Conservation (phyloP, 1,139 yeast genomes). For the Nakaseomyces sp. region DNA sequence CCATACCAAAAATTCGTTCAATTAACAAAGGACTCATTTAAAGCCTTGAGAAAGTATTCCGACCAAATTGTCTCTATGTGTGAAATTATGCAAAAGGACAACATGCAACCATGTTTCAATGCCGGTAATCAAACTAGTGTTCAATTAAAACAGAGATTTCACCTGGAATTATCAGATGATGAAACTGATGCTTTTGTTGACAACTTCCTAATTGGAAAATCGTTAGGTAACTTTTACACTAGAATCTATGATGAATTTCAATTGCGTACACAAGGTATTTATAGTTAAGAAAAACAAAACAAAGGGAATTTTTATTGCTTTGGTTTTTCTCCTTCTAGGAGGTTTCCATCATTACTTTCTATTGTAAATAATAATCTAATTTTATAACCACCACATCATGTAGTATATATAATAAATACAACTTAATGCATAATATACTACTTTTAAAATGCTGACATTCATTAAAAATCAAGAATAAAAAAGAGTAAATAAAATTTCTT, state of each 20-base stretch:
- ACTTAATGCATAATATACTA: conserved; percentile 1
- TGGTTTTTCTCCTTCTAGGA: too few species aligned
- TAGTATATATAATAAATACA: not conserved
- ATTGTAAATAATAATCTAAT: too few species aligned
- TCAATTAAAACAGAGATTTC: conserved; percentile 71
- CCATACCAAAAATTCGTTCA: conserved; percentile 50
- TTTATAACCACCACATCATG: not conserved
- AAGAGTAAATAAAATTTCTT: not conserved
- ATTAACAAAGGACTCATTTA: conserved; percentile 64
- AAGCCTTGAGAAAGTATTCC: conserved; percentile 57
- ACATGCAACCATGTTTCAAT: conserved; percentile 81
- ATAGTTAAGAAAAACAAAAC: conserved; percentile 38
- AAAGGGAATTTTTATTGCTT: too few species aligned
- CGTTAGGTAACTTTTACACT: conserved; percentile 84
- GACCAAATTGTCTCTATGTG: conserved; percentile 73
- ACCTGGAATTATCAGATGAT: conserved; percentile 59
- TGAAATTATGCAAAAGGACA: conserved; percentile 87
- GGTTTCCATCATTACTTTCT: too few species aligned
- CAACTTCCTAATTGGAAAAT: conserved; percentile 59
- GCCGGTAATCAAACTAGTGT: conserved; percentile 79
- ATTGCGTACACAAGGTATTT: conserved; percentile 87
- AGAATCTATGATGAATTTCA: conserved; percentile 92
- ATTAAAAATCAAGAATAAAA: not conserved
- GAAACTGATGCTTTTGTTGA: conserved; percentile 78
- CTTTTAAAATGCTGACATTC: not conserved